Conservation (phyloP, 2,329 filamentous ascomycete species). For the Trichoderma pleuroti region DNA sequence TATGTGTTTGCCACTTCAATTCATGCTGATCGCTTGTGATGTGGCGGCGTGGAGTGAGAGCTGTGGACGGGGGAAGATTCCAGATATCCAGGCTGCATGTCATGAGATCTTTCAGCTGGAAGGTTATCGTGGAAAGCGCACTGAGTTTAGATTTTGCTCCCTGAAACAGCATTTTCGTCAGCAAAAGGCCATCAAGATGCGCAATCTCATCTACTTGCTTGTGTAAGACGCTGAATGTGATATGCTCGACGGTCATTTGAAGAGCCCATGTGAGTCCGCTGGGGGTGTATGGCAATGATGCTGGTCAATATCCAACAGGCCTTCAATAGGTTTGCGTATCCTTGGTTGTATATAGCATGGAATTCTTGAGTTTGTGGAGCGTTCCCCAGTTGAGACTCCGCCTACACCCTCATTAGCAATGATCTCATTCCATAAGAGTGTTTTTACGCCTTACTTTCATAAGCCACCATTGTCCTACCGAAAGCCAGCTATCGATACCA, state of each 20-base stretch:
- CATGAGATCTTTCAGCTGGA: background rate
- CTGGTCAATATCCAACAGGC: background rate
- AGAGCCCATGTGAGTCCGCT: background rate
- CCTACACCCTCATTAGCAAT: background rate
- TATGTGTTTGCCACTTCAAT: background rate
- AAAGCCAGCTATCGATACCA: background rate
- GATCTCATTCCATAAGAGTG: too few species aligned
- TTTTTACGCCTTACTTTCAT: background rate
- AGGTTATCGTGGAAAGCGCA: rapidly evolving
- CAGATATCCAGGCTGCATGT: background rate
- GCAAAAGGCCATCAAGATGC: background rate
- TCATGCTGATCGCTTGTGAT: background rate
- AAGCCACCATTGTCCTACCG: background rate
- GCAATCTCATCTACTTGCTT: background rate
- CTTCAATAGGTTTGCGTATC: background rate
- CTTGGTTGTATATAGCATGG: background rate
- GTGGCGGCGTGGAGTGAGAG: background rate
- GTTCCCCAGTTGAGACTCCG: background rate
- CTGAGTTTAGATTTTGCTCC: background rate
- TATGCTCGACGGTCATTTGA: background rate
- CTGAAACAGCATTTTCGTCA: background rate
- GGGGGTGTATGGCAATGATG: background rate
- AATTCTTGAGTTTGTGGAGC: background rate
- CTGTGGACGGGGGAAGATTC: background rate
- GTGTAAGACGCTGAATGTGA: background rate